phyloP scores from a whole-genome alignment of 2,329 filamentous ascomycete genomes.

The Nannizziopsis arthrosporioides region DNA sequence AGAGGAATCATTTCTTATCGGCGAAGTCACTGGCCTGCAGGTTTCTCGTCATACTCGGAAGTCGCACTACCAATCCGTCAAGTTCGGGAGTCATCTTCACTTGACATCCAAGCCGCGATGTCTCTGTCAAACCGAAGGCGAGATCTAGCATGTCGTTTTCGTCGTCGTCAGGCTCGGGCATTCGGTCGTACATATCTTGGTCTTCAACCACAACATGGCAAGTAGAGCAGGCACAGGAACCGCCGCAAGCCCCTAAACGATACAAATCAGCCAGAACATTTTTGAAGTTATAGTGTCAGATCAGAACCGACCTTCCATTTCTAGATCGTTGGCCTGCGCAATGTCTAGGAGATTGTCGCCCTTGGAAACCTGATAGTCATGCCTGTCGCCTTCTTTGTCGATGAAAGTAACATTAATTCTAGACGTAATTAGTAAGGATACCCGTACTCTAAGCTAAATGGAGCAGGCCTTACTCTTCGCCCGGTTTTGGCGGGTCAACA shows the following conservation, averaged over 20 bases:
- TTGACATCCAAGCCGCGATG: slow-evolving; percentile 73
- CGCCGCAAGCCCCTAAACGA: slow-evolving; percentile 68
- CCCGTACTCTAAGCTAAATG: not conserved
- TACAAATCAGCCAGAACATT: not conserved
- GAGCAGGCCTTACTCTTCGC: slow-evolving; percentile 63
- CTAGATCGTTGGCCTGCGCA: slow-evolving; percentile 83
- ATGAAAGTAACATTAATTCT: slow-evolving; percentile 85
- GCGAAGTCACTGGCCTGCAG: slow-evolving; percentile 87
- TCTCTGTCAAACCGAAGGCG: slow-evolving; percentile 82
- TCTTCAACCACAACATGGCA: slow-evolving; percentile 79
- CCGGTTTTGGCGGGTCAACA: slow-evolving; percentile 69
- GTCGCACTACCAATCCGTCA: slow-evolving; percentile 70
- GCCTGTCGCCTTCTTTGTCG: slow-evolving; percentile 70
- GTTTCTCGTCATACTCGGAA: slow-evolving; percentile 92
- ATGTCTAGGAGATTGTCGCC: slow-evolving; percentile 94
- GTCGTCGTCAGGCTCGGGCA: slow-evolving; percentile 65
- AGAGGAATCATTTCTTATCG: slow-evolving; percentile 26
- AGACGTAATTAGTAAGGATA: slow-evolving; percentile 4
- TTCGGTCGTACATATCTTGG: slow-evolving; percentile 62
- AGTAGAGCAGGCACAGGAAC: slow-evolving; percentile 83
- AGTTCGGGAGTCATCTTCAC: slow-evolving; percentile 83
- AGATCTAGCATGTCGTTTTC: slow-evolving; percentile 87
- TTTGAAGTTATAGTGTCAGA: not conserved
- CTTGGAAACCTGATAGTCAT: slow-evolving; percentile 66
- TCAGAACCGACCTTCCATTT: slow-evolving; percentile 68